A percentile compares a stretch with the other conserved stretches of the same genome.
Evolutionary conservation across 495 filamentous ascomycete species (phyloP).

Genomic region (Xylaria castorea): DNA sequence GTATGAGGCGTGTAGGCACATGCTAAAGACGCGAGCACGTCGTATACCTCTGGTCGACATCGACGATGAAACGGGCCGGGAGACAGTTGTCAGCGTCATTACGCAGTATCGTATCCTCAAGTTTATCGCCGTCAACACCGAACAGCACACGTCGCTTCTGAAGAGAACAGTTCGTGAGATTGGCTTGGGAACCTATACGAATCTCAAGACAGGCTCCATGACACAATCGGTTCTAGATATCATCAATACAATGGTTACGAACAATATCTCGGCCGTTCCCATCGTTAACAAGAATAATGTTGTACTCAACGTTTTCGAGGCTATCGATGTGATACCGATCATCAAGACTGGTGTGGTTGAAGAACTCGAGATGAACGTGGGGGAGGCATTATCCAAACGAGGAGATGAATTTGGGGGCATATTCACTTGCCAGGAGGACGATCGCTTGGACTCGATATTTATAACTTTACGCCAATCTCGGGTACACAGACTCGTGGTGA

Average conservation of each 20-base stretch:
- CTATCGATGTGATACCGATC: conserved; percentile 94
- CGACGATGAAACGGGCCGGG: conserved; percentile 90
- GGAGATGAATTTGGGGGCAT: conserved; percentile 94
- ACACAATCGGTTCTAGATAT: conserved; percentile 94
- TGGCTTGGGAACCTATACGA: conserved; percentile 82
- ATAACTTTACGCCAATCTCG: conserved; percentile 94
- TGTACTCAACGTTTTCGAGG: conserved; percentile 96
- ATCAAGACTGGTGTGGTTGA: conserved; percentile 95
- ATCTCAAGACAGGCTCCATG: conserved; percentile 85
- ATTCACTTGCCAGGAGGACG: conserved; percentile 91
- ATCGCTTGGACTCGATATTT: conserved; percentile 93
- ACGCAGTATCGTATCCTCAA: conserved; percentile 98
- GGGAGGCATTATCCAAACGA: conserved; percentile 87
- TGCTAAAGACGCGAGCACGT: conserved; percentile 90
- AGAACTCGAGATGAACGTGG: conserved; percentile 83
- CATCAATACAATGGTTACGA: conserved; percentile 90
- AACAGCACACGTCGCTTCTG: conserved; percentile 85
- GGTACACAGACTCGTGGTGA: conserved; percentile 90
- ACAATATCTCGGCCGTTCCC: conserved; percentile 93
- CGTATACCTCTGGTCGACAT: conserved; percentile 93
- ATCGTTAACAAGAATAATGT: conserved; percentile 83
- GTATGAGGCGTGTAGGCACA: conserved; percentile 93
- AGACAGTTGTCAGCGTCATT: conserved; percentile 94
- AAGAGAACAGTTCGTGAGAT: conserved; percentile 87
- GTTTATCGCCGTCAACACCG: conserved; percentile 95